phyloP scores from a whole-genome alignment of 768 basidiomycete species.

The Suillus sp. region DNA sequence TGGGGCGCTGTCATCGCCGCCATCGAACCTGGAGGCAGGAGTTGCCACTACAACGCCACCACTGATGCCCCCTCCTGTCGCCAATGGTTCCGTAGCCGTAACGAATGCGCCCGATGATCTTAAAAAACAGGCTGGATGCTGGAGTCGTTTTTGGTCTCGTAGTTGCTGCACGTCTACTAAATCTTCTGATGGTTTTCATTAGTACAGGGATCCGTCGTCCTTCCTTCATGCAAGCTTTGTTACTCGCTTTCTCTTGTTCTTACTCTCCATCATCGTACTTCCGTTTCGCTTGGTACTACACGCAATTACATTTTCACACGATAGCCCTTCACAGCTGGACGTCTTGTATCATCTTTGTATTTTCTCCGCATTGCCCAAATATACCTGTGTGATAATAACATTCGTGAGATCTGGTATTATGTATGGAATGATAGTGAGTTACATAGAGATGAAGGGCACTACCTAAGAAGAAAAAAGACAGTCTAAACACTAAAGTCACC shows the following conservation, averaged over 20 bases:
- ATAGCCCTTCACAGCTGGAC: not conserved
- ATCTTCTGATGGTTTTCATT: slow-evolving; percentile 1
- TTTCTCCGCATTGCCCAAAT: not conserved
- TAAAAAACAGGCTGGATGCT: not conserved
- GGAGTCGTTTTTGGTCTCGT: not conserved
- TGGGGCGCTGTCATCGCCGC: not conserved
- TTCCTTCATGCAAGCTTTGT: not conserved
- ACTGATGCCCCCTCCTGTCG: not conserved
- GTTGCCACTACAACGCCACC: not conserved
- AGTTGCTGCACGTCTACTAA: not conserved
- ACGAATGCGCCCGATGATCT: not conserved
- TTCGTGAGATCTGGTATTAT: not conserved
- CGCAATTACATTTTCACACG: not conserved
- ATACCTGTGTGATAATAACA: not conserved
- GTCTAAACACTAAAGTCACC: not conserved
- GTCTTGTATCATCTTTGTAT: not conserved
- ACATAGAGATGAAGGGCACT: not conserved
- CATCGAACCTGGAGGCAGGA: not conserved
- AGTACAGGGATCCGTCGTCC: not conserved
- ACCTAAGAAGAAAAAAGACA: too few species aligned
- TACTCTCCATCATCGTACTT: not conserved
- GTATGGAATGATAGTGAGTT: not conserved
- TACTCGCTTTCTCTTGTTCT: not conserved
- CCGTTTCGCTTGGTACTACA: not conserved
- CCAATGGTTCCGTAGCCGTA: not conserved